Percentiles rank a stretch among this genome's conserved stretches.
Conservation (phyloP, 768 basidiomycete genomes). For the Porphyrellus cyaneotinctus region DNA sequence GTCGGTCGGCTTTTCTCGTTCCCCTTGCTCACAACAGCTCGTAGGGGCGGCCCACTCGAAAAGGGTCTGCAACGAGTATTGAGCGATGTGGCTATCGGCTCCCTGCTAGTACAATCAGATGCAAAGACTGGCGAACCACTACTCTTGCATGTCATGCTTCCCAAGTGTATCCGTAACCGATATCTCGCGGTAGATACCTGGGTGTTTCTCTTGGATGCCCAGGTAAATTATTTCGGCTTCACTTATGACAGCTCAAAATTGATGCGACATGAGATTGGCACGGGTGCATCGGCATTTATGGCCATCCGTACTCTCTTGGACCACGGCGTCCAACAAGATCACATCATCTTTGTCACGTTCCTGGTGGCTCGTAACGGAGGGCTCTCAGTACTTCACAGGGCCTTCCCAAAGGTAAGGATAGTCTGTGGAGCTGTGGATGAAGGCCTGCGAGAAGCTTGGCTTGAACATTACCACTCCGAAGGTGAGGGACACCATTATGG, state of each 20-base stretch:
- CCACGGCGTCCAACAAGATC: conserved; percentile 81
- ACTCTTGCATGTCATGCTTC: conserved; percentile 78
- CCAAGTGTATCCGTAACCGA: conserved; percentile 63
- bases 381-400: conserved; percentile 66
- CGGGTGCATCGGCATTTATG: conserved; percentile 92
- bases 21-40: conserved; percentile 6
- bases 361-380: conserved; percentile 83
- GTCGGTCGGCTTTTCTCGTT: conserved; percentile 26
- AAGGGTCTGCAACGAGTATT: conserved; percentile 87
- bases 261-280: conserved; percentile 66
- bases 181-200: conserved; percentile 63
- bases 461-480: conserved; percentile 52
- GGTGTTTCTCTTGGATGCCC: conserved; percentile 89
- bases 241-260: background rate
- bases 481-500: conserved; percentile 38
- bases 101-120: conserved; percentile 88
- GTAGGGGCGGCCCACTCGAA: conserved; percentile 85
- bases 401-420: conserved; percentile 83
- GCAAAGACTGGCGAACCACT: conserved; percentile 81
- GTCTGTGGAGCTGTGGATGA: conserved; percentile 84
- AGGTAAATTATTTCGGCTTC: conserved; percentile 41
- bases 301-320: conserved; percentile 90
- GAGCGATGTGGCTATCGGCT: conserved; percentile 81
- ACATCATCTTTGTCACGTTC: conserved; percentile 88
- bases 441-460: conserved; percentile 69